These are phyloP conservation scores for Logfia minima DNA, from an alignment of 129 eudicot species.

Conservation along the genomic window DNA sequence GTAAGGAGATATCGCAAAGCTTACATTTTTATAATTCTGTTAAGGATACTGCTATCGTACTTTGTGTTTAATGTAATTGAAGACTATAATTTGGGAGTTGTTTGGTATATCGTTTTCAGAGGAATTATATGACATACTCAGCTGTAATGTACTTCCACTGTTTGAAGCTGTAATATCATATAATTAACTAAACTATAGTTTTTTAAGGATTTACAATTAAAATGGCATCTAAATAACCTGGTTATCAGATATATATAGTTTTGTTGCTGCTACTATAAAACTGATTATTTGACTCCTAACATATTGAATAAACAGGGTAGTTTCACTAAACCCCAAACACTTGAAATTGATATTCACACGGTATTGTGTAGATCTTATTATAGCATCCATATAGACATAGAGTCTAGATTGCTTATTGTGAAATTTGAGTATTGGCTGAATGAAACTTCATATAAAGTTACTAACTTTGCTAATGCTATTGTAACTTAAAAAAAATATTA, in stretches of 20 bases:
- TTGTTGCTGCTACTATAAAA: background rate
- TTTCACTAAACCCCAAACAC: background rate
- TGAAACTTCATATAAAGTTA: background rate
- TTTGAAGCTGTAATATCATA: background rate
- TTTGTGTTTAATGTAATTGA: background rate
- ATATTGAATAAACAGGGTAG: too few species aligned
- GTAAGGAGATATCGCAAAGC: slow-evolving; percentile 34
- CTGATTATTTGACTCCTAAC: background rate
- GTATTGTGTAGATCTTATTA: too few species aligned
- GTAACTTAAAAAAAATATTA: background rate
- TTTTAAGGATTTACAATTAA: background rate
- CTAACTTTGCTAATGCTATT: too few species aligned
- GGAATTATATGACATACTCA: background rate
- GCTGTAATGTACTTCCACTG: background rate
- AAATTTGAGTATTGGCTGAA: background rate
- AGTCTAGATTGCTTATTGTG: background rate
- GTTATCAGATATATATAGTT: background rate
- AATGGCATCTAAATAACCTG: background rate
- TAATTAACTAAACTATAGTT: too few species aligned
- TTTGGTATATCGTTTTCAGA: background rate
- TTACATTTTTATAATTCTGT: background rate
- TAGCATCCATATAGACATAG: background rate
- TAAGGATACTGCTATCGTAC: background rate
- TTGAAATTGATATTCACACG: background rate
- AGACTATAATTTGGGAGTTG: too few species aligned